Evolutionary conservation across 306 rosid genomes (phyloP).

Genomic region (Vigna trinervia): DNA sequence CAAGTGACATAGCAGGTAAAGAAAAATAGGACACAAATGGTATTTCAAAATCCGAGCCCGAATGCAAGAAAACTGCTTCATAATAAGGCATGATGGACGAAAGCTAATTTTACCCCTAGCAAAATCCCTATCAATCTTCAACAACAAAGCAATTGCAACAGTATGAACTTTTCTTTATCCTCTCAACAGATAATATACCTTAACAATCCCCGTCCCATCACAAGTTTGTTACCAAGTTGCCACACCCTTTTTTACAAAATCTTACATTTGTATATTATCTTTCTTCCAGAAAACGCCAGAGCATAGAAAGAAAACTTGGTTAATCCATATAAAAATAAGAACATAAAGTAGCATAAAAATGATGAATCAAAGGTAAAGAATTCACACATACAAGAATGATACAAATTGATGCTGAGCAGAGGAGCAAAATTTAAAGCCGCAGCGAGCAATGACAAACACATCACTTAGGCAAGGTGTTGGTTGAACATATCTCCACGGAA

Average conservation of each 20-base stretch:
- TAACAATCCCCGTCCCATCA: constrained; percentile 1
- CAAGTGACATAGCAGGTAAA: no score
- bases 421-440: constrained; percentile 80
- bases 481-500: constrained; percentile 35
- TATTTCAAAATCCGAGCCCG: neutral
- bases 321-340: constrained; percentile 46
- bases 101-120: neutral
- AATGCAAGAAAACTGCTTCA: constrained; percentile 4
- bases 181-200: constrained; percentile 26
- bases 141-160: constrained; percentile 20
- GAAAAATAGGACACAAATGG: neutral
- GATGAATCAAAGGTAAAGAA: constrained; percentile 59
- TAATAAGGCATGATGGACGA: neutral
- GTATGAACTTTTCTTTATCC: neutral
- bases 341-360: constrained; percentile 53
- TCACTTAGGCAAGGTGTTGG: constrained; percentile 48
- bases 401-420: constrained; percentile 56
- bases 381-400: constrained; percentile 63
- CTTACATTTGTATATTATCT: constrained; percentile 35
- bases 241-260: constrained; percentile 40
- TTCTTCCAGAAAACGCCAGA: constrained; percentile 39
- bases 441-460: constrained; percentile 61
- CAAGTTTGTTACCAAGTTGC: constrained; percentile 15
- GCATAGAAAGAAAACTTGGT: constrained; percentile 39
- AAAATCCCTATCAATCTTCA: neutral